A percentile compares a stretch with the other conserved stretches of the same genome.
Conservation (phyloP, 2,329 filamentous ascomycete genomes). For the Diplodia seriata region DNA sequence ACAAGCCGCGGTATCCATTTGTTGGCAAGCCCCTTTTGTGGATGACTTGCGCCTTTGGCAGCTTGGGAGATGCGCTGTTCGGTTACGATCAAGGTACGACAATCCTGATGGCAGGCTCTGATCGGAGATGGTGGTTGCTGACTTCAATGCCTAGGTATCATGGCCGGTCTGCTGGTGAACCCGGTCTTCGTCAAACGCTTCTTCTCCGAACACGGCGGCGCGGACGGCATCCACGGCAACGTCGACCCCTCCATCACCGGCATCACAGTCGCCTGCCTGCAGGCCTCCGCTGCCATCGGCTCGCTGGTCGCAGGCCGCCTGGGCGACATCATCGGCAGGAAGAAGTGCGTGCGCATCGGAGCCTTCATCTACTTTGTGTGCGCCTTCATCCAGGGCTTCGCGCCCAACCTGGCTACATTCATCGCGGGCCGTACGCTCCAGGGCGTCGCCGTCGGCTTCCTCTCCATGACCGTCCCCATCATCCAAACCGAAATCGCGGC, state of each 20-base stretch:
- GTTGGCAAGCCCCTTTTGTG: slow-evolving; percentile 47
- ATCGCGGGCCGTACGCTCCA: slow-evolving; percentile 47
- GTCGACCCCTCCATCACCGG: slow-evolving; percentile 51
- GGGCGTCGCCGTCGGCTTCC: slow-evolving; percentile 46
- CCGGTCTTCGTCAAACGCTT: slow-evolving; percentile 51
- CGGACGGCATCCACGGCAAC: slow-evolving; percentile 42
- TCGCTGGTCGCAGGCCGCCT: slow-evolving; percentile 46
- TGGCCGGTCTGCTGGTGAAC: slow-evolving; percentile 51
- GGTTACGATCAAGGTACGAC: slow-evolving; percentile 51
- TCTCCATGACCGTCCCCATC: slow-evolving; percentile 48
- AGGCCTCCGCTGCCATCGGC: slow-evolving; percentile 47
- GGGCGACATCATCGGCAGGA: slow-evolving; percentile 48
- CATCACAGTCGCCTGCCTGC: slow-evolving; percentile 48
- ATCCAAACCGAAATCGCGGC: slow-evolving; percentile 50
- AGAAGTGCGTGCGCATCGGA: slow-evolving; percentile 47
- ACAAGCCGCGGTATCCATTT: slow-evolving; percentile 49
- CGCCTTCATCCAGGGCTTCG: slow-evolving; percentile 49
- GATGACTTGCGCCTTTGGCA: slow-evolving; percentile 51
- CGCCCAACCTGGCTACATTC: slow-evolving; percentile 46
- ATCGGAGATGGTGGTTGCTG: slow-evolving; percentile 13
- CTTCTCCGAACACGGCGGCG: slow-evolving; percentile 49
- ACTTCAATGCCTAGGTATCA: slow-evolving; percentile 44
- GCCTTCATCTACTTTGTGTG: slow-evolving; percentile 49
- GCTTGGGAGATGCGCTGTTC: slow-evolving; percentile 51
- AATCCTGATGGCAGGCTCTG: slow-evolving; percentile 2